Evolutionary conservation across 352 stramenopile genomes (phyloP), one percentile per base, ranked within the genome.

Genomic region (Globisporangium canariense): DNA sequence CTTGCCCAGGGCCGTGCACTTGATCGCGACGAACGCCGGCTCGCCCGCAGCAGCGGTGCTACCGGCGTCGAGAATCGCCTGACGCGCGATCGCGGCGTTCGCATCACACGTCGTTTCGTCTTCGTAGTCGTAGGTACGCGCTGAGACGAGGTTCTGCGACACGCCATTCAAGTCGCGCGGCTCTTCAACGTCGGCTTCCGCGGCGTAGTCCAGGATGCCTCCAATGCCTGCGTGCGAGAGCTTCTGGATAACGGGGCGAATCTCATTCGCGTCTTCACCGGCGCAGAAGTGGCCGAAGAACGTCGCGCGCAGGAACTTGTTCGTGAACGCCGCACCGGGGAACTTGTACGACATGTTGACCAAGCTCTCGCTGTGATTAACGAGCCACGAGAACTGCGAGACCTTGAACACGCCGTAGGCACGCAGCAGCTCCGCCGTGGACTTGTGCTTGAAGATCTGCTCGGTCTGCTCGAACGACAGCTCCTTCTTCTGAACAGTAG

Each of bases 261-360:
- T 96, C 68, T 89, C 82, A 34, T 94, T 82, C 54, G 87, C 80
- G 60, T 96, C 72, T 59, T 98, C 81, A 20, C 97, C 97, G 14
- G 91, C 97, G 75, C 97, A 99, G 73, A 99, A 99, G 62, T 99
- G 97, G 22, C 82, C 79, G 75, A 99, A 99, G 67, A 99, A 98
- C 10, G 94, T 98, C n/a, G 79, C 57, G 47, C 93, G 90, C 64
- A 99, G 71, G 32, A 98, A 40, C 16, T 74, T 69, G 79, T 99
- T 88, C 13, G 93, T 98, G 53, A 98, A 69, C 49, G 59, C 82
- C 11, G 75, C 61, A 41, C 96, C 94, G 1, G 81, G 80, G 50
- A 98, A 81, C 59, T 79, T 77, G 70, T 97, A 94, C 41, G 89
- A 84, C 18, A 88, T 38, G 46, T 86, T 75, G 50, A 98, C 73